These are phyloP conservation scores for Tillandsia fasciculata DNA, from an alignment of 176 grass and related monocot genomes.

Conservation along the genomic window DNA sequence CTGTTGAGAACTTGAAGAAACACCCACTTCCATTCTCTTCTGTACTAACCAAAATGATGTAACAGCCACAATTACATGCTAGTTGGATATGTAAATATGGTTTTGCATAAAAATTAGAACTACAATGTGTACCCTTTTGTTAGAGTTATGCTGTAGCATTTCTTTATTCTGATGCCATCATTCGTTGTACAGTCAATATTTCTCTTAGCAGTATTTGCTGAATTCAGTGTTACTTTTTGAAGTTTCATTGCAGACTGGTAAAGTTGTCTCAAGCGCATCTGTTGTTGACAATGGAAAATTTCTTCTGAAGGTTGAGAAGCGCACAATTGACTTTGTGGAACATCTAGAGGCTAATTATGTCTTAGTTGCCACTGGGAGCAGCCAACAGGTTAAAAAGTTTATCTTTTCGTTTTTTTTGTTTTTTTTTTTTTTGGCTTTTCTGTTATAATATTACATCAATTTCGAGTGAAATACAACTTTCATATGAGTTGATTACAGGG, in stretches of 20 bases:
- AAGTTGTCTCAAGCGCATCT: conserved; percentile 52
- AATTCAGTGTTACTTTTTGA: conserved; percentile 34
- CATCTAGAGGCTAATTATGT: conserved; percentile 47
- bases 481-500: conserved; percentile 38
- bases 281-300: conserved; percentile 40
- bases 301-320: conserved; percentile 64
- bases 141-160: background rate
- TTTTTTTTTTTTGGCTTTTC: background rate
- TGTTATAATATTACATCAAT: background rate
- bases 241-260: conserved; percentile 85
- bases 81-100: no score
- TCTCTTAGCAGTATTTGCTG: conserved; percentile 7
- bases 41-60: no score
- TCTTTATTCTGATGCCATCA: background rate
- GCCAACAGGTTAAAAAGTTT: conserved; percentile 40
- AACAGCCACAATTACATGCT: no score
- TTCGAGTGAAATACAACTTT: background rate
- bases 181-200: background rate
- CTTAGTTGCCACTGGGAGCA: conserved; percentile 72
- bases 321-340: conserved; percentile 66
- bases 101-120: background rate
- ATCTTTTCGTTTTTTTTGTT: background rate
- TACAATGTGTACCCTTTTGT: background rate
- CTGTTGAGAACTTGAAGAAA: no score
- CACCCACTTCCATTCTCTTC: no score